Evolutionary conservation across 768 basidiomycete genomes (phyloP), one percentile per base, ranked within the genome.

Genomic region (Panaeolus papilionaceus): DNA sequence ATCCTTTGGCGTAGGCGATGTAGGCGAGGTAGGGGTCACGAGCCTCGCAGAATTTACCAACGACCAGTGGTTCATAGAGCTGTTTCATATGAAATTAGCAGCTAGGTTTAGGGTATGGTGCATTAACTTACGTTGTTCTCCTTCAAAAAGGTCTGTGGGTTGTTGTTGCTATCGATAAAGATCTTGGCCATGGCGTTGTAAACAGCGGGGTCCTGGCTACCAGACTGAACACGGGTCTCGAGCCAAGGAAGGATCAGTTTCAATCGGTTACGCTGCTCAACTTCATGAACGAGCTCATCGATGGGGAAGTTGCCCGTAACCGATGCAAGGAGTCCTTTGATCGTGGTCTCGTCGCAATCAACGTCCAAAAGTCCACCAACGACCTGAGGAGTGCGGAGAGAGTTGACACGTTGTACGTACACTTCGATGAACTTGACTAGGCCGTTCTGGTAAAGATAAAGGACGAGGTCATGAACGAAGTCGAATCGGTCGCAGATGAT

Each of bases 401-500:
- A 96, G 83, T 99, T 99, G 80, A 99, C 98, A 9, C 94, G 90
- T 75, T 98, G 96, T 6, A 99, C 98, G 78, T 99, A 99, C n/a
- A 99, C 95, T 83, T 99, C 98, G 79, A 99, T 99, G 82, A 97
- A 98, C 81, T 95, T 95, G 65, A 89, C 92, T 63, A 98, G 88
- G 47, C 94, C 93, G 77, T 99, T 98, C 82, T 99, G 98, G 81
- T 99, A 99, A 23, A 99, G 87, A 79, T 99, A 99, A 26, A 99
- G 89, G 51, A 99, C 97, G 69, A 99, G 90, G 75, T 99, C 98
- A 77, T 99, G 98, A 11, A 99, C 97, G 74, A 98, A 99, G 85
- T 98, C 97, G 85, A 99, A 99, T 44, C 98, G 95, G 78, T 99
- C 98, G 86, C 98, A 99, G 74, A 99, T 98, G 71, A 99, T 99